Evolutionary conservation across 108 stramenopile genomes (phyloP), one percentile per base, ranked within the genome.

Genomic region (Skeletonema grethae): DNA sequence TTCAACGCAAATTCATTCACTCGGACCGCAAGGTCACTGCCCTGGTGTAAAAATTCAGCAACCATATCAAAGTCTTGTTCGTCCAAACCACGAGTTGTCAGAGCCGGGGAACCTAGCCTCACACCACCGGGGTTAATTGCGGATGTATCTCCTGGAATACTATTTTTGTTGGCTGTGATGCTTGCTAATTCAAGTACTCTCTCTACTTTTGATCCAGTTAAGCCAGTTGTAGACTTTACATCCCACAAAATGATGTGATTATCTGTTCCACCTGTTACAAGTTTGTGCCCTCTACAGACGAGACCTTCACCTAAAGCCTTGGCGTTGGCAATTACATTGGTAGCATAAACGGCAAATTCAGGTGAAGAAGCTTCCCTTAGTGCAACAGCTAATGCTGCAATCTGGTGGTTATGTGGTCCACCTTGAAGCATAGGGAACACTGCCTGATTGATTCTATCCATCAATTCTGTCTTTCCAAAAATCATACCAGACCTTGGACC

Each of bases 211-310:
- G 96, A 88, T 28, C 99, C 99, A 12, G 98, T 98, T 57, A 99
- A 61, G 11, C 92, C 96, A 46, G 75, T 67, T 7, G 92, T 87
- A 2, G 96, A 93, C 41, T 95, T 90, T 7, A 98, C 94, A 85
- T 99, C 97, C 99, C 99, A 99, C 2, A 99, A 79, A 24, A 99
- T 46, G 32, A 99, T 87, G 85, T 99, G 99, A 89, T 99, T 99
- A 82, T 98, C 98, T 9, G 98, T 99, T 13, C 99, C 99, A 20
- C 98, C 98, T 3, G 98, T 99, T 45, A 95, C 98, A 64, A 99
- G 71, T 22, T 58, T 84, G 80, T 99, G 93, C 16, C 98, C 98
- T 46, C 92, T 65, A 38, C 82, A 77, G 38, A 78, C 45, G 56
- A 99, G 85, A 11, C 89, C 88, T 41, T 83, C 66, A 1, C 87